These are phyloP conservation scores for Bremia lactucae DNA, from an alignment of 352 stramenopile species.

Conservation along the genomic window DNA sequence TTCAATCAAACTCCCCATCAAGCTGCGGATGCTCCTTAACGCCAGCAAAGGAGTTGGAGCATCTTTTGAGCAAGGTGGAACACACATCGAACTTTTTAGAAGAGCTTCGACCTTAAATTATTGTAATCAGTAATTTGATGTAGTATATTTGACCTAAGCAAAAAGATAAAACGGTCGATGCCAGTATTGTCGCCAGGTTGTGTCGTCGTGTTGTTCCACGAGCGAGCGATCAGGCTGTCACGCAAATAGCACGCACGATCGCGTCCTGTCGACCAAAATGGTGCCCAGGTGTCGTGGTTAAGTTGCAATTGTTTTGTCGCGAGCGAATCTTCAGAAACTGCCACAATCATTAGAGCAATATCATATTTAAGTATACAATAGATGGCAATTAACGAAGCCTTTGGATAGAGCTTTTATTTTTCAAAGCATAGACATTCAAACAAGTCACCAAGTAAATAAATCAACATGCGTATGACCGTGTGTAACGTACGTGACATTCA, in stretches of 20 bases:
- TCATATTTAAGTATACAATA: too few relatives aligned
- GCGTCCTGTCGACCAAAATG: conserved; percentile 2
- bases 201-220: too few relatives aligned
- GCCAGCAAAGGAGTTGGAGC: conserved; percentile 47
- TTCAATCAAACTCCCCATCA: conserved; percentile 7
- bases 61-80: conserved; percentile 57
- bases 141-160: conserved; percentile 17
- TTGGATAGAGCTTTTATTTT: too few relatives aligned
- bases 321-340: too few relatives aligned
- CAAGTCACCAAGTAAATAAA: conserved; percentile 14
- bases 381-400: too few relatives aligned
- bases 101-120: conserved; percentile 19
- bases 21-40: conserved; percentile 9
- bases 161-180: too few relatives aligned
- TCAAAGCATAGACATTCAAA: too few relatives aligned
- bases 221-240: conserved; percentile 1
- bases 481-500: conserved; percentile 12
- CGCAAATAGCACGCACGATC: conserved; percentile 6
- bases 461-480: conserved; percentile 3
- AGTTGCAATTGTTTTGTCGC: too few relatives aligned
- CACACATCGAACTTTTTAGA: conserved; percentile 55
- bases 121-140: conserved; percentile 1
- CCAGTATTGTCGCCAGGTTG: neutral
- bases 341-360: too few relatives aligned
- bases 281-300: too few relatives aligned